Evolutionary conservation across 2,329 filamentous ascomycete genomes (phyloP).

Genomic region (Botryotinia narcissicola): DNA sequence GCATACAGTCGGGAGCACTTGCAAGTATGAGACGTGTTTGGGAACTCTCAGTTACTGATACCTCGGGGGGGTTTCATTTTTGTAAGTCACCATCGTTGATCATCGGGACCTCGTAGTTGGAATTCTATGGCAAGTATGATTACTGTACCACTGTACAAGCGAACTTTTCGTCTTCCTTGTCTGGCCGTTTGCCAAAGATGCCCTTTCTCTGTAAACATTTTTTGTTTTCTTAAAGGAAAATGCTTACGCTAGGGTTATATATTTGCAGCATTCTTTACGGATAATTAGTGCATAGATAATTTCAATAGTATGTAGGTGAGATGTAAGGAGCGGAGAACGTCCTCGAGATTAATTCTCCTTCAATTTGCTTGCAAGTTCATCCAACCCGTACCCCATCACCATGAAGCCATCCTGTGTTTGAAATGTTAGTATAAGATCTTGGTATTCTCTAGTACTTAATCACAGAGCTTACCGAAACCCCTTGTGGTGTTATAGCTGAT

Average conservation of each 20-base stretch:
- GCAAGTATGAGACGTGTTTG: not conserved
- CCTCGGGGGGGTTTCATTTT: not conserved
- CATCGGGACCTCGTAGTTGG: not conserved
- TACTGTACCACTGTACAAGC: not conserved
- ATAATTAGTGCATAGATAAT: not conserved
- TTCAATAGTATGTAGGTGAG: not conserved
- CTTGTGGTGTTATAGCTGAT: not conserved
- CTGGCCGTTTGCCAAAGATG: too few species aligned
- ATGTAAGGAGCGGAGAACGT: not conserved
- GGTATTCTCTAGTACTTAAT: not conserved
- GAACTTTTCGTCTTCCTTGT: too few species aligned
- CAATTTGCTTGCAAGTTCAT: not conserved
- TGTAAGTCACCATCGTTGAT: not conserved
- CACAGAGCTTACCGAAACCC: not conserved
- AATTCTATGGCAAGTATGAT: not conserved
- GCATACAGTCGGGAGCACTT: not conserved
- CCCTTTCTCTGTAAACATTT: too few species aligned
- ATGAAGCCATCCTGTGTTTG: not conserved
- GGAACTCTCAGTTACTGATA: not conserved
- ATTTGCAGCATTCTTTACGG: not conserved
- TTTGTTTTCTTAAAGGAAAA: not conserved
- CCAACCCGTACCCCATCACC: not conserved
- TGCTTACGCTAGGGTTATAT: not conserved
- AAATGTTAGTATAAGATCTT: not conserved
- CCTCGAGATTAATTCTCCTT: not conserved